phyloP scores from a whole-genome alignment of 1,284 basidiomycete genomes.

The Tylopilus sp. region DNA sequence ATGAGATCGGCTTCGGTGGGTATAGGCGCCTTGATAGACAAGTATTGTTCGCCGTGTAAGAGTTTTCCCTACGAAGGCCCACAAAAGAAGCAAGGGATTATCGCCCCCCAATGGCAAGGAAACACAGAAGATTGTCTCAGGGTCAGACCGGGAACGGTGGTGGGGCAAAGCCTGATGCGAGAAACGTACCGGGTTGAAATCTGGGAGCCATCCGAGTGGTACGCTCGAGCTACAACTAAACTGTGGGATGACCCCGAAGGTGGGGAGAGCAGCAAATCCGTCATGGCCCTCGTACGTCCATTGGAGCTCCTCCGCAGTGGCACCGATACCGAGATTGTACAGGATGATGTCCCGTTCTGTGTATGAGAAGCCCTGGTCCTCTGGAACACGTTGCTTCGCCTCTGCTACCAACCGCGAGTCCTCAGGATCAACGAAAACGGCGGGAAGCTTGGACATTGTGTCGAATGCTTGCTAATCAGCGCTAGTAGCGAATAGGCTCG shows the following conservation, averaged over 20 bases:
- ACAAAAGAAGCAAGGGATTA: not conserved
- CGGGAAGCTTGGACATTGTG: slow-evolving; percentile 36
- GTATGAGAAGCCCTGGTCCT: slow-evolving; percentile 69
- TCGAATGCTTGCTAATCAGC: not conserved
- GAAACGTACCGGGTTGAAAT: slow-evolving; percentile 82
- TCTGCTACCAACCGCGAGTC: slow-evolving; percentile 83
- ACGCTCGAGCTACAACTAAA: slow-evolving; percentile 68
- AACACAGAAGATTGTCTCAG: not conserved
- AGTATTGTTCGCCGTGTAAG: slow-evolving; percentile 97
- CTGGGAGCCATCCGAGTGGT: slow-evolving; percentile 84
- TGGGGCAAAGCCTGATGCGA: not conserved
- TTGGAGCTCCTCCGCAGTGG: slow-evolving; percentile 87
- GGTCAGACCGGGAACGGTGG: not conserved
- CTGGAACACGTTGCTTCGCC: slow-evolving; percentile 68
- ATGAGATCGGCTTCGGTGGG: slow-evolving; percentile 86
- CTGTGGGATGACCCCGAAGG: slow-evolving; percentile 96
- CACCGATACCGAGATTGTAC: slow-evolving; percentile 97
- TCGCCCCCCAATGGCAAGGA: not conserved
- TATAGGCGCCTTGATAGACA: slow-evolving; percentile 85
- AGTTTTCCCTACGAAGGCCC: slow-evolving; percentile 71
- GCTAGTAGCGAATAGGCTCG: not conserved
- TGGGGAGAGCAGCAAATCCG: slow-evolving; percentile 84
- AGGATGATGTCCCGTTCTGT: slow-evolving; percentile 91
- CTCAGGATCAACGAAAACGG: slow-evolving; percentile 73
- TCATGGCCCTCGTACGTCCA: slow-evolving; percentile 92